Conservation (phyloP, 371 early-diverging fungal species). For the Rhizopus sp. region DNA sequence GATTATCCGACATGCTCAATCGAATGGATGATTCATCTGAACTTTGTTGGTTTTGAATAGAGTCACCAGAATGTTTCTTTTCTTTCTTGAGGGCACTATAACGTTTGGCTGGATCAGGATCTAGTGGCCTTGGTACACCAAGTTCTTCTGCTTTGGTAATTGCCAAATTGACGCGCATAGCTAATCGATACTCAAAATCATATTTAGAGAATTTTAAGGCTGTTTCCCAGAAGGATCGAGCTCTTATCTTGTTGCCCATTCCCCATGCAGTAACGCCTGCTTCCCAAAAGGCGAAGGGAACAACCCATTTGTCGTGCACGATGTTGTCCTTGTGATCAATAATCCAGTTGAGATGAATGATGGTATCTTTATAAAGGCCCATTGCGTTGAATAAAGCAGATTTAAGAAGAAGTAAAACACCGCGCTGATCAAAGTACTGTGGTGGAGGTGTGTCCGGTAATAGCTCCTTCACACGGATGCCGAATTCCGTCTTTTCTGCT, state of each 20-base stretch:
- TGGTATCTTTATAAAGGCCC: conserved; percentile 38
- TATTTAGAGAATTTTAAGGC: conserved; percentile 44
- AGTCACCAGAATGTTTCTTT: conserved; percentile 7
- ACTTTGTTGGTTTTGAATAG: conserved; percentile 23
- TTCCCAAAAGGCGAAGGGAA: conserved; percentile 65
- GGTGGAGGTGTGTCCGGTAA: conserved; percentile 49
- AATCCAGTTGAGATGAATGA: conserved; percentile 62
- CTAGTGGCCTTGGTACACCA: conserved; percentile 29
- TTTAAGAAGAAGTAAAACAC: conserved; percentile 43
- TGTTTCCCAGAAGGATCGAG: conserved; percentile 44
- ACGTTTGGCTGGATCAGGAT: conserved; percentile 18
- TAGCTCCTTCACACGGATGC: conserved; percentile 44
- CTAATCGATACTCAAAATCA: conserved; percentile 51
- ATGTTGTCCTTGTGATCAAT: conserved; percentile 57
- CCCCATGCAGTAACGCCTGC: conserved; percentile 54
- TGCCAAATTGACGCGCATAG: conserved; percentile 47
- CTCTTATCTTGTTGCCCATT: conserved; percentile 42
- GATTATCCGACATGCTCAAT: neutral
- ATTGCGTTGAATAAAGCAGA: conserved; percentile 42
- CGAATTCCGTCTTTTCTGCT: conserved; percentile 48
- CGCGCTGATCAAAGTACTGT: conserved; percentile 49
- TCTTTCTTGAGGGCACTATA: conserved; percentile 18
- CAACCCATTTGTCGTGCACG: conserved; percentile 55
- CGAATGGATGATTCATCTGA: neutral
- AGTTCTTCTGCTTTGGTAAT: conserved; percentile 46